Conservation (phyloP, 1,139 yeast genomes). For the Scheffersomyces titani region DNA sequence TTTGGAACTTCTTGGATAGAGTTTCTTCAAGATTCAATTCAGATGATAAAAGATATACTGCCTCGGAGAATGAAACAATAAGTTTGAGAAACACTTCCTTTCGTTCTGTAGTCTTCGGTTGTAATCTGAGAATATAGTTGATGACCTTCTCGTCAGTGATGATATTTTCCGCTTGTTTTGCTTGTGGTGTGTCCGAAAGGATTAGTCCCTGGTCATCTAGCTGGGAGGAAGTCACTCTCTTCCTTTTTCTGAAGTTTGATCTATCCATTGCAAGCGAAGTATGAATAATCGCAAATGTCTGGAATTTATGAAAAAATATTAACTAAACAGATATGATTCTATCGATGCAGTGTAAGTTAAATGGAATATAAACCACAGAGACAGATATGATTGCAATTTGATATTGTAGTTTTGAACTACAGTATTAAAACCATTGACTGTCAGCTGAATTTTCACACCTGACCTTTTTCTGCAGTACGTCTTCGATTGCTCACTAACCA, state of each 20-base stretch:
- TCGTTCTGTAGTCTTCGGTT: slow-evolving; percentile 1
- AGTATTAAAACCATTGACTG: not conserved
- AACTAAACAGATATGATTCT: no score
- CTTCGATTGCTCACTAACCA: slow-evolving; percentile 1
- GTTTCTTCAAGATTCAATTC: slow-evolving; percentile 7
- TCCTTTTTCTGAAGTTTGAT: slow-evolving; percentile 9
- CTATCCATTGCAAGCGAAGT: slow-evolving; percentile 1
- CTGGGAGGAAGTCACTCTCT: slow-evolving; percentile 2
- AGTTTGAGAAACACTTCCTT: slow-evolving; percentile 15
- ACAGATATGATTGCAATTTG: not conserved
- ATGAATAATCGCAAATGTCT: no score
- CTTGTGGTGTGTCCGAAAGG: slow-evolving; percentile 4
- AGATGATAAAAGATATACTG: slow-evolving; percentile 21
- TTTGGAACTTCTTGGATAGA: slow-evolving; percentile 18
- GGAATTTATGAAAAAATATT: not conserved
- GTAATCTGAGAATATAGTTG: slow-evolving; percentile 19
- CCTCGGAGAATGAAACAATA: slow-evolving; percentile 29
- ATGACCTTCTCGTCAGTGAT: slow-evolving; percentile 23
- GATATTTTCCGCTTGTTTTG: slow-evolving; percentile 7
- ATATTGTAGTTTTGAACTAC: no score
- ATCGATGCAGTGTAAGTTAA: not conserved
- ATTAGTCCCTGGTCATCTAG: slow-evolving; percentile 4
- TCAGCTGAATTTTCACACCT: not conserved
- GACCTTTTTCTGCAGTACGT: slow-evolving; percentile 5
- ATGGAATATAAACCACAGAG: not conserved